phyloP scores from a whole-genome alignment of 805 yeast genomes.

The Jamesozyma gamospora region DNA sequence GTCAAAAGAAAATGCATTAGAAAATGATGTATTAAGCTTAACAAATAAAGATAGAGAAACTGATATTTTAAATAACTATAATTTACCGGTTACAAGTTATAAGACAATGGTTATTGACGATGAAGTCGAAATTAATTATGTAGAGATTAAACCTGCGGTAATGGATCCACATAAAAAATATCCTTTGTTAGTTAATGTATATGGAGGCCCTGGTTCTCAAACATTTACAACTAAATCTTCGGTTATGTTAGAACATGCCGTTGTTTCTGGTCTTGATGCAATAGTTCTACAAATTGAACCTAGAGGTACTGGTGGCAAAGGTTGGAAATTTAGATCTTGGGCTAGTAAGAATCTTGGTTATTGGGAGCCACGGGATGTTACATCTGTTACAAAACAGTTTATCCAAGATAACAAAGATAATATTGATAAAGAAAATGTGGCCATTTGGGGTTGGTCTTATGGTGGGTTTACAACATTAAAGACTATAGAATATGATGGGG shows the following conservation, averaged over 20 bases:
- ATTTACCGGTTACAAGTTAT: slow-evolving; percentile 37
- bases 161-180: slow-evolving; percentile 41
- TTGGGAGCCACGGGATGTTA: slow-evolving; percentile 69
- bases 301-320: slow-evolving; percentile 73
- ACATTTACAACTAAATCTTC: slow-evolving; percentile 39
- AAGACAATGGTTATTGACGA: slow-evolving; percentile 33
- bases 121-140: slow-evolving; percentile 37
- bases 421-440: slow-evolving; percentile 46
- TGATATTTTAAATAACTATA: slow-evolving; percentile 27
- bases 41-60: slow-evolving; percentile 10
- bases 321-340: slow-evolving; percentile 54
- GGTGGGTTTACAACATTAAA: slow-evolving; percentile 74
- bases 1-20: slow-evolving; percentile 7
- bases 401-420: slow-evolving; percentile 33
- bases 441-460: slow-evolving; percentile 85
- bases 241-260: slow-evolving; percentile 49
- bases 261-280: slow-evolving; percentile 47
- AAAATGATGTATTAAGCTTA: slow-evolving; percentile 8
- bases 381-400: slow-evolving; percentile 40
- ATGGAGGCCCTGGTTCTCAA: slow-evolving; percentile 79
- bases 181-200: slow-evolving; percentile 58
- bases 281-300: slow-evolving; percentile 65
- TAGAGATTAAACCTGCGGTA: slow-evolving; percentile 54
- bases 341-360: slow-evolving; percentile 52
- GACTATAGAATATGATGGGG: slow-evolving; percentile 57